Evolutionary conservation across 441 rosid species (phyloP), one percentile per base, ranked within the genome.

Genomic region (Aleurites moluccanus): DNA sequence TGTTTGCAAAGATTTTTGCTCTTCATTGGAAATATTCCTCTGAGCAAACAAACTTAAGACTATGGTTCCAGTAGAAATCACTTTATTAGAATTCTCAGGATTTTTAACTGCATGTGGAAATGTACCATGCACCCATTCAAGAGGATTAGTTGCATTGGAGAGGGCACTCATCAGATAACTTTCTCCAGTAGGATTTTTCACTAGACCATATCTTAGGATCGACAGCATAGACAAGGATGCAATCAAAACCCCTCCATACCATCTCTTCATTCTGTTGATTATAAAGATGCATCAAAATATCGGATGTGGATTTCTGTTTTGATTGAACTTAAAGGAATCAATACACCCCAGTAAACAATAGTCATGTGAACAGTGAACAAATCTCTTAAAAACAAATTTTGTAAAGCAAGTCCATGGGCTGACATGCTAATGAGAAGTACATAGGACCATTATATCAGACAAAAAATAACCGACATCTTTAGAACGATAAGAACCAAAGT

Each of bases 211-310:
- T 82, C 97, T 85, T 72, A 93, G 82, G 69, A 93, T 79, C 59
- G 90, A 79, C 77, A 93, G 80, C 96, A 87, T 89, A 77, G 85
- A 88, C 85, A 96, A 59, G 76, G 98, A 92, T 44, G 86, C 86
- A 83, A 93, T 70, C 65, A 93, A 49, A 72, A 88, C 84, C 50
- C 91, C 91, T 11, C 93, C 92, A 2, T 90, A 90, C 89, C 97
- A 89, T 82, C 81, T 90, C 97, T 89, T 96, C 99, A 96, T 93
- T 75, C 76, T 90, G 82, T 68, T 72, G 49, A 75, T 67, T 74
- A 76, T 62, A 66, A 74, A 72, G 78, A 66, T 35, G 40, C 60
- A 73, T 67, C 69, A 85, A 78, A 67, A 38, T 53, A 56, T 59
- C 50, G 59, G 2, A 52, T 64, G 38, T 70, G 64, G 35, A 75